Base-by-base conservation (phyloP, 345 rosid genomes). In the Adansonia digitata region DNA sequence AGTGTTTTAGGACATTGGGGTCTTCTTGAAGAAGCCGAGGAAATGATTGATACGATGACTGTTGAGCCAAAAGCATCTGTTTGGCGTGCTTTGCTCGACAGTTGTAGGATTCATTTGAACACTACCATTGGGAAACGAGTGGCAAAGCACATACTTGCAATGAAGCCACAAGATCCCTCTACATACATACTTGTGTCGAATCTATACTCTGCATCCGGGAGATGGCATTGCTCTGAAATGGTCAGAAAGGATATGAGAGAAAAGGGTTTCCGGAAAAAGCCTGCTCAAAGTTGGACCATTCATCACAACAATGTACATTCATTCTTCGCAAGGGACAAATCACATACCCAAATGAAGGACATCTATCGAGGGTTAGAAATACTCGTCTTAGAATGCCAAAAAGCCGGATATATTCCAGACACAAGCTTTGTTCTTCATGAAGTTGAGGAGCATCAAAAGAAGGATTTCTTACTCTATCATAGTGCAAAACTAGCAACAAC, bases 401-500 rank as follows among this genome's bases (percentile, higher is more conserved):
- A 80, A 75, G 86, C 84, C 55, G 97, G 97, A 7, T 94, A 94
- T 26, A 83, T 82, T 26, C 97, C 95, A 0, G 85, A 94, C 83
- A 92, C 91, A 0, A 90, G 91, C 78, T 94, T 85, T 65, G 97
- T 91, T 68, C 98, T 94, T 68, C 97, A 92, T 37, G 98, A 92
- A 55, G 90, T 94, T 0, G 98, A 87, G 76, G 97, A 94, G 85
- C 82, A 86, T 69, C 94, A 88, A 71, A 94, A 94, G 83, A 85
- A 87, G 82, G 83, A 77, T 45, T 94, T 92, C 87, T 77, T 91
- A 84, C 91, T 85, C 85, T 88, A 85, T 78, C 97, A 94, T 72
- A 92, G 98, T 53, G 94, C 95, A 31, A 94, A 94, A 81, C 89
- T 94, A 5, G 97, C 97, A 0, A 85, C 90, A 57, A 85, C 95